Conservation (phyloP, 2,329 filamentous ascomycete species). For the Paraphaeosphaeria sporulosa region DNA sequence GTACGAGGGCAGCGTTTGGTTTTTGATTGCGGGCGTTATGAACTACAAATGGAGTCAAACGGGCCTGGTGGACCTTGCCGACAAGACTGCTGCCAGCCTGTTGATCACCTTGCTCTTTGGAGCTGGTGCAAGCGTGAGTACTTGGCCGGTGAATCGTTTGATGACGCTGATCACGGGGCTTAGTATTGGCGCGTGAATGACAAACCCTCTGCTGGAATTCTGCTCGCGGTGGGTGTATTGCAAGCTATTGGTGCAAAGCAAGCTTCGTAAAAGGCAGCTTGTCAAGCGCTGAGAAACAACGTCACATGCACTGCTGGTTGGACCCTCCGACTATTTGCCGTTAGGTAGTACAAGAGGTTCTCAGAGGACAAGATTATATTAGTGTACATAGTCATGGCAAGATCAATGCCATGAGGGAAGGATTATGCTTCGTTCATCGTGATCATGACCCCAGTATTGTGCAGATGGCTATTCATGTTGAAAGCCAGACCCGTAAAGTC, state of each 20-base stretch:
- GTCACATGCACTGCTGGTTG: too few species aligned
- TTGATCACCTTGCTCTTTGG: conserved; percentile 35
- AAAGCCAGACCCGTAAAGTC: background rate
- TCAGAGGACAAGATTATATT: background rate
- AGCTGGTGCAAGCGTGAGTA: conserved; percentile 26
- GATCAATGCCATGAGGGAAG: background rate
- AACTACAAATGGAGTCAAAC: conserved; percentile 47
- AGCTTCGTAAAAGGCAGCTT: conserved; percentile 12
- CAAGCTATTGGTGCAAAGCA: conserved; percentile 23
- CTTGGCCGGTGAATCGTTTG: too few species aligned
- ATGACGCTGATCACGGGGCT: background rate
- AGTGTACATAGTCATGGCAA: background rate
- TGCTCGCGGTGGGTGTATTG: conserved; percentile 21
- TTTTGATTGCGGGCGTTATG: conserved; percentile 43
- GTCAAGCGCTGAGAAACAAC: background rate
- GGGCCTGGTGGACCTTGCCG: conserved; percentile 40
- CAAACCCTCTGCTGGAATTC: conserved; percentile 16
- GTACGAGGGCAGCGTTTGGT: conserved; percentile 48
- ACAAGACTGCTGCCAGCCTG: conserved; percentile 41
- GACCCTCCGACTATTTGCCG: background rate
- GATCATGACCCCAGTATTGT: background rate
- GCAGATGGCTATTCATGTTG: background rate
- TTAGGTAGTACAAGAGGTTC: background rate
- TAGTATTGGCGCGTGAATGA: conserved; percentile 25
- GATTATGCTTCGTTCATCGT: background rate